These are phyloP conservation scores for Ogataea naganishii DNA, from an alignment of 805 yeast species.

Conservation along the genomic window DNA sequence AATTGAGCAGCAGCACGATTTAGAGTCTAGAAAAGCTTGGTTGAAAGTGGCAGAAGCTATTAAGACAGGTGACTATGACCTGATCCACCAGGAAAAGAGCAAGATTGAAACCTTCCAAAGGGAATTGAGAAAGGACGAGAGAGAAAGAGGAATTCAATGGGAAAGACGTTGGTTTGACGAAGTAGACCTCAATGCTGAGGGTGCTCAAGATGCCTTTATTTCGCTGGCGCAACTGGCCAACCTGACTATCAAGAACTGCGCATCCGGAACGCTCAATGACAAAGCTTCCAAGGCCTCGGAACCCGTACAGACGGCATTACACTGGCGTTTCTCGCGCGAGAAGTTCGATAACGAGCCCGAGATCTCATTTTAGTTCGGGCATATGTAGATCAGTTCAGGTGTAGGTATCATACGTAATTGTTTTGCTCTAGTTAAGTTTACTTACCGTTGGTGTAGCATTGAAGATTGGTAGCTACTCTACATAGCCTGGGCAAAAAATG, in stretches of 20 bases:
- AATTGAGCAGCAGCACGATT: conserved; percentile 64
- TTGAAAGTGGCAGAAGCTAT: conserved; percentile 81
- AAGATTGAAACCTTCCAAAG: conserved; percentile 80
- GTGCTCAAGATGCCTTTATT: conserved; percentile 25
- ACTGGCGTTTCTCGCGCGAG: conserved; percentile 61
- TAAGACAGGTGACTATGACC: conserved; percentile 61
- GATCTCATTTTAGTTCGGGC: too few species aligned
- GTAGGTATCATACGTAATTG: too few species aligned
- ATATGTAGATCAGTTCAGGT: too few species aligned
- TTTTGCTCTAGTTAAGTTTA: too few species aligned
- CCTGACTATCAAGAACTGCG: conserved; percentile 54
- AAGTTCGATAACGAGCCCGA: conserved; percentile 56
- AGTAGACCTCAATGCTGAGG: conserved; percentile 27
- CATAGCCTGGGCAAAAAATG: too few species aligned
- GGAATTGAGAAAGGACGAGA: conserved; percentile 67
- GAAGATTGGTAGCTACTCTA: too few species aligned
- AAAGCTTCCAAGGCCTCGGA: conserved; percentile 10
- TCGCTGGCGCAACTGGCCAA: conserved; percentile 38
- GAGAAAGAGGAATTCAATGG: conserved; percentile 61
- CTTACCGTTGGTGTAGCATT: too few species aligned
- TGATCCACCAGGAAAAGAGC: conserved; percentile 68
- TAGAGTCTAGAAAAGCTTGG: conserved; percentile 92
- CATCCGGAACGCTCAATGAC: conserved; percentile 68
- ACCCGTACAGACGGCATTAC: conserved; percentile 34
- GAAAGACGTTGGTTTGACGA: conserved; percentile 72